Evolutionary conservation across 192 early-diverging fungal genomes (phyloP).

Genomic region (Backusella liffmaniae): DNA sequence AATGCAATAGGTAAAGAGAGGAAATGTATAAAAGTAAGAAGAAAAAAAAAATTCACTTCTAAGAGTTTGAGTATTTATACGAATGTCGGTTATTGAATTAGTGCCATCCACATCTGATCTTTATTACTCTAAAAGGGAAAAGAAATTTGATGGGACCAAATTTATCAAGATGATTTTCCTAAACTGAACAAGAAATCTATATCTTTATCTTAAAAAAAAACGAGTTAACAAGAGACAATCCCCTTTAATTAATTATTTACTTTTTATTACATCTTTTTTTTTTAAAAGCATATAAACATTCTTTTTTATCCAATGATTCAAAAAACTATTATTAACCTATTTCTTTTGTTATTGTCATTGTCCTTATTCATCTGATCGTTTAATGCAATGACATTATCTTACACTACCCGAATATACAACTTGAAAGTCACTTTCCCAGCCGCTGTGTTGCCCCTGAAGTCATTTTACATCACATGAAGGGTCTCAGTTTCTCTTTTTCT

Average conservation of each 20-base stretch:
- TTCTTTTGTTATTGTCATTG: background rate
- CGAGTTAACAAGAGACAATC: background rate
- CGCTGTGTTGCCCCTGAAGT: background rate
- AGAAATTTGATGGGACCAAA: background rate
- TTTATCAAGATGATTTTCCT: constrained; percentile 7
- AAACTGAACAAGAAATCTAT: background rate
- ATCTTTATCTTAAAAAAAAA: background rate
- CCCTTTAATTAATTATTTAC: background rate
- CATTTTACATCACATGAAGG: background rate
- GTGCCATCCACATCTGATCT: background rate
- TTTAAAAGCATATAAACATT: too few species aligned
- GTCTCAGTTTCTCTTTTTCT: background rate
- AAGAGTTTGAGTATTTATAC: background rate
- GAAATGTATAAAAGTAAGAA: background rate
- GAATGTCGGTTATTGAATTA: background rate
- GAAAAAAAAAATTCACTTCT: background rate
- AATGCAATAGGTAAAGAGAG: background rate
- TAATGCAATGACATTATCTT: background rate
- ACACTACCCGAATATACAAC: background rate
- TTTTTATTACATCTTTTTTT: background rate
- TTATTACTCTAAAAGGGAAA: constrained; percentile 6
- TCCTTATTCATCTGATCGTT: background rate
- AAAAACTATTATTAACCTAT: background rate
- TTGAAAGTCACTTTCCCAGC: background rate
- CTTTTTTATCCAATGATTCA: background rate